Percentiles rank a stretch among this genome's conserved stretches.
Evolutionary conservation across 2,329 filamentous ascomycete species (phyloP).

Genomic region (Neopestalotiopsis clavispora): DNA sequence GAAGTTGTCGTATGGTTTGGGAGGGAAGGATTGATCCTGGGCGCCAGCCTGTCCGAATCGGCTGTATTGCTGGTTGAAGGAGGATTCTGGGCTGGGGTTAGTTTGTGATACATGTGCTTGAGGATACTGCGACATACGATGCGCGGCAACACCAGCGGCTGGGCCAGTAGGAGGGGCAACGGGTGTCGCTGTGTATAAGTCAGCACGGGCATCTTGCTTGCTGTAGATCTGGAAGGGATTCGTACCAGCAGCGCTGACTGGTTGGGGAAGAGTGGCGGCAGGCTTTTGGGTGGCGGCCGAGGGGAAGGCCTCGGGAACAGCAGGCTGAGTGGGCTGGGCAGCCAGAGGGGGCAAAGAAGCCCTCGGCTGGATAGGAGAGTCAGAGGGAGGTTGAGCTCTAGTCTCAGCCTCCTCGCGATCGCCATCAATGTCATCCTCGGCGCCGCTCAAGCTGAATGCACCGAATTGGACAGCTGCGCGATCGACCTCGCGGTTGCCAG

Average conservation of each 20-base stretch:
- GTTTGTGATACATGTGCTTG: constrained; percentile 38
- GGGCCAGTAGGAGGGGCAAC: constrained; percentile 34
- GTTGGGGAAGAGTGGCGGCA: constrained; percentile 48
- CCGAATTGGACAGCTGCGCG: constrained; percentile 94
- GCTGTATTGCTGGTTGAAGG: constrained; percentile 68
- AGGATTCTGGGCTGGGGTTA: constrained; percentile 53
- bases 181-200: constrained; percentile 32
- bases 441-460: constrained; percentile 86
- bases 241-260: constrained; percentile 37
- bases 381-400: constrained; percentile 87
- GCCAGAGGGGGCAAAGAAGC: constrained; percentile 80
- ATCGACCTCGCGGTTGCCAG: constrained; percentile 93
- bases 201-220: constrained; percentile 22
- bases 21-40: constrained; percentile 66
- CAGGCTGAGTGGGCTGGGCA: constrained; percentile 49
- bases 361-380: constrained; percentile 87
- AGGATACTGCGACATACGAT: constrained; percentile 33
- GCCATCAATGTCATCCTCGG: constrained; percentile 88
- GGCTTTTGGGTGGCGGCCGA: constrained; percentile 55
- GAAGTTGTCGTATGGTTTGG: constrained; percentile 90
- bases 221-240: constrained; percentile 19
- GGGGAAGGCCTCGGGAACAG: constrained; percentile 60
- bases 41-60: constrained; percentile 68
- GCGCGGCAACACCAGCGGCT: constrained; percentile 28
- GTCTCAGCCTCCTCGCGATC: constrained; percentile 96